Evolutionary conservation across 306 rosid genomes (phyloP).

Genomic region (Vicia sativa): DNA sequence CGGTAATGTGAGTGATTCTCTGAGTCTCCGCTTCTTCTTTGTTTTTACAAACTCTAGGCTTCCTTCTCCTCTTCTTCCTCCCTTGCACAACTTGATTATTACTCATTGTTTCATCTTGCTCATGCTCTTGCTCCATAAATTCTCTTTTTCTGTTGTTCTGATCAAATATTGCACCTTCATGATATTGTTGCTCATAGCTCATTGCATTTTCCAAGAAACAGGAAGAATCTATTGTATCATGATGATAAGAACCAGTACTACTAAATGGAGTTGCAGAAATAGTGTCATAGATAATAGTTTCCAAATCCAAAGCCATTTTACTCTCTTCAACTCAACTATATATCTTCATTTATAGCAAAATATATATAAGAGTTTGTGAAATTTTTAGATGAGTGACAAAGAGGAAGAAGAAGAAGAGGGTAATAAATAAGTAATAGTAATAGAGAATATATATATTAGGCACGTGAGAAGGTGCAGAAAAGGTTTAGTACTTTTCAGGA

Average conservation of each 20-base stretch:
- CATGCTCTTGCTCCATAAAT: not conserved
- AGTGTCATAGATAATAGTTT: slow-evolving; percentile 79
- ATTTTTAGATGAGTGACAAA: slow-evolving; percentile 6
- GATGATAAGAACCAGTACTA: not conserved
- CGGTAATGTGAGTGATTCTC: slow-evolving; percentile 93
- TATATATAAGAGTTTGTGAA: slow-evolving; percentile 18
- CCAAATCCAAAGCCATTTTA: slow-evolving; percentile 71
- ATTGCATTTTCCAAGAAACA: slow-evolving; percentile 41
- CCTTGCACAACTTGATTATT: slow-evolving; percentile 29
- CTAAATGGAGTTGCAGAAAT: slow-evolving; percentile 67
- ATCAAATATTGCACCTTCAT: slow-evolving; percentile 27
- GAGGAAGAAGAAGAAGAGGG: slow-evolving; percentile 20
- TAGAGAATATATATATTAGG: slow-evolving; percentile 18
- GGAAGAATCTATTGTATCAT: not conserved
- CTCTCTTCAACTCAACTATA: slow-evolving; percentile 3
- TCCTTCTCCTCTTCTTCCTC: slow-evolving; percentile 76
- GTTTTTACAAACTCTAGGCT: slow-evolving; percentile 76
- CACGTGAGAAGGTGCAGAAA: slow-evolving; percentile 74
- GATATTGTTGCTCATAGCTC: slow-evolving; percentile 24
- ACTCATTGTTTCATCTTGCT: not conserved
- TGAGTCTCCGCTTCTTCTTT: slow-evolving; percentile 92
- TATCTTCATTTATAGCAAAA: slow-evolving; percentile 44
- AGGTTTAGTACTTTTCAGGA: slow-evolving; percentile 59
- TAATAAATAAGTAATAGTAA: slow-evolving; percentile 7
- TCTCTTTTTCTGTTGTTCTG: slow-evolving; percentile 35